Evolutionary conservation across 176 grass and related monocot species (phyloP).

Genomic region (Dactylis glomerata): DNA sequence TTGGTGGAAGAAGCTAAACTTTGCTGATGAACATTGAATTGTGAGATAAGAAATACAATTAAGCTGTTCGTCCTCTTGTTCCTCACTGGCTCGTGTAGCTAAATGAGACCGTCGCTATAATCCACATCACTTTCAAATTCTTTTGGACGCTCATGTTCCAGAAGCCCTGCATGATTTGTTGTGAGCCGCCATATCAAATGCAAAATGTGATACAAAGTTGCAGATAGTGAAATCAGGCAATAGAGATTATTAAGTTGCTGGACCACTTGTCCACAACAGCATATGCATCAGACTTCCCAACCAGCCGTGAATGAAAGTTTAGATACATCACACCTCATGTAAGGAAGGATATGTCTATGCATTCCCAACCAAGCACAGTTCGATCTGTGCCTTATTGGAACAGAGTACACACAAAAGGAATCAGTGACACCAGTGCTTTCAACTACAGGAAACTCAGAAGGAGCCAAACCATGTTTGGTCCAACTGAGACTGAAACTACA

Average conservation of each 20-base stretch:
- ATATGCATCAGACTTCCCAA: background rate
- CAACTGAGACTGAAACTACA: conserved; percentile 28
- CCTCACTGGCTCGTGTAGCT: background rate
- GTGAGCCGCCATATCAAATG: background rate
- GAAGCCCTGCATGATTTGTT: background rate
- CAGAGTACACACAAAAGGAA: conserved; percentile 1
- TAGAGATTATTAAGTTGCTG: background rate
- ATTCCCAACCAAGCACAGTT: background rate
- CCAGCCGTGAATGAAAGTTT: background rate
- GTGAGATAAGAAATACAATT: background rate
- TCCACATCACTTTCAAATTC: background rate
- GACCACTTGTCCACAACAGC: background rate
- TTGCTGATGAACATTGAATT: background rate
- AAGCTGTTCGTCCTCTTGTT: background rate
- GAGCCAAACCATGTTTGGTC: conserved; percentile 1
- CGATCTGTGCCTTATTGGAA: background rate
- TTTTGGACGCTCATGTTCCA: background rate
- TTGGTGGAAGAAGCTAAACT: background rate
- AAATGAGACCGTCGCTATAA: background rate
- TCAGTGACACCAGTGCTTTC: conserved; percentile 3
- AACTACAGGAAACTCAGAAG: conserved; percentile 1
- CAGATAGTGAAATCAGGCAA: background rate
- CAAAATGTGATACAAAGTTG: background rate
- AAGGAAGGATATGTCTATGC: background rate
- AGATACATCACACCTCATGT: background rate